A percentile compares a stretch with the other conserved stretches of the same genome.
Evolutionary conservation across 2,329 filamentous ascomycete species (phyloP).

Genomic region (Curvularia verruculosa): DNA sequence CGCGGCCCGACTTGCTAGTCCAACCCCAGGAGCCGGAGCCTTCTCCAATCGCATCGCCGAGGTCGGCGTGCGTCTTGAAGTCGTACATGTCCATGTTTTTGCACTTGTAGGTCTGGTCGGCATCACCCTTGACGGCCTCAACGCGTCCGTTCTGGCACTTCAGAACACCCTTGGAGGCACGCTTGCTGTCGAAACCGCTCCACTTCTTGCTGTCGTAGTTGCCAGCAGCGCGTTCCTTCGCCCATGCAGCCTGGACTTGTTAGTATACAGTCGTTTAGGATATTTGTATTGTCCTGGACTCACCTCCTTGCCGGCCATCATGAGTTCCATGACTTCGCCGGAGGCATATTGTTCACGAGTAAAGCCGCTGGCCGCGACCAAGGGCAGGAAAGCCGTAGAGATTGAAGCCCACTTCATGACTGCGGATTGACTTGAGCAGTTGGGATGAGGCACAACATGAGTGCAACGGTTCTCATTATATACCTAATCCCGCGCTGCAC

Average conservation of each 20-base stretch:
- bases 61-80: slow-evolving; percentile 61
- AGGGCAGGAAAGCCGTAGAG: slow-evolving; percentile 38
- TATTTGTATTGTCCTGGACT: not conserved
- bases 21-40: slow-evolving; percentile 60
- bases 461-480: slow-evolving; percentile 26
- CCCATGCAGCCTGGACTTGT: slow-evolving; percentile 38
- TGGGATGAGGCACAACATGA: slow-evolving; percentile 26
- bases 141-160: slow-evolving; percentile 46
- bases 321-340: slow-evolving; percentile 43
- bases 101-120: slow-evolving; percentile 51
- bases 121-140: slow-evolving; percentile 46
- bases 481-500: slow-evolving; percentile 2
- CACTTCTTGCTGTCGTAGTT: slow-evolving; percentile 41
- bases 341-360: slow-evolving; percentile 41
- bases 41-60: slow-evolving; percentile 55
- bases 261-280: slow-evolving; percentile 4
- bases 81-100: slow-evolving; percentile 61
- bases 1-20: slow-evolving; percentile 56
- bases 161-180: slow-evolving; percentile 35
- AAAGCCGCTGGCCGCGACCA: slow-evolving; percentile 39
- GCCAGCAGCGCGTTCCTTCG: slow-evolving; percentile 39
- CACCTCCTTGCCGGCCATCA: slow-evolving; percentile 46
- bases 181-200: slow-evolving; percentile 40
- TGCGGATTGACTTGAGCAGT: slow-evolving; percentile 30
- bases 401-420: slow-evolving; percentile 45